These are phyloP conservation scores for Aurifilum marmelostoma DNA, from an alignment of 2,329 filamentous ascomycete genomes.

Conservation along the genomic window DNA sequence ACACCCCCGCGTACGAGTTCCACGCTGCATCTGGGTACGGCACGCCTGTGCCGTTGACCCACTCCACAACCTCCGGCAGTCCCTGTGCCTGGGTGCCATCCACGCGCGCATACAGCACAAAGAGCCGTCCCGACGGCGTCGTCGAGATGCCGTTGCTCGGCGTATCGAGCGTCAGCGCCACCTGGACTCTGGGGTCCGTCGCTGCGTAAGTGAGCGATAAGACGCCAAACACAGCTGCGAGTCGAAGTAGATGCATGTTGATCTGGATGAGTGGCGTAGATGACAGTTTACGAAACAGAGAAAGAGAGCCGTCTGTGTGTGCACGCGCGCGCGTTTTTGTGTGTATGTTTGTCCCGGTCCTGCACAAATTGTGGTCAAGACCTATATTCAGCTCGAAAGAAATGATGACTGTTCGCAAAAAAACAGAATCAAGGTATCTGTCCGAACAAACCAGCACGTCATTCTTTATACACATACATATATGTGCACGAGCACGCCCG, in stretches of 20 bases:
- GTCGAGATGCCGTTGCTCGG: constrained; percentile 25
- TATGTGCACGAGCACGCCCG: background rate
- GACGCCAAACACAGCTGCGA: background rate
- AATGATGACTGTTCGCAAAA: background rate
- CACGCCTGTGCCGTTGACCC: constrained; percentile 23
- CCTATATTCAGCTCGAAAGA: background rate
- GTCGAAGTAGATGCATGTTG: constrained; percentile 6
- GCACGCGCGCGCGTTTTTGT: too few species aligned
- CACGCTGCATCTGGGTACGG: constrained; percentile 23
- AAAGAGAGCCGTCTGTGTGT: background rate
- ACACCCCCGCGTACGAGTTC: constrained; percentile 22
- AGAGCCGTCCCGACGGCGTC: constrained; percentile 23
- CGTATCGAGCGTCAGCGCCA: constrained; percentile 22
- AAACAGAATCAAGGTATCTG: background rate
- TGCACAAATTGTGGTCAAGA: background rate
- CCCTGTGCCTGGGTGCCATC: constrained; percentile 26
- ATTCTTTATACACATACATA: background rate
- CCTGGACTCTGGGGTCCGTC: constrained; percentile 20
- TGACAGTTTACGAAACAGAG: background rate
- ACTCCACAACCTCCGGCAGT: constrained; percentile 25
- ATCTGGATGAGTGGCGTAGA: background rate
- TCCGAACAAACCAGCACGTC: background rate
- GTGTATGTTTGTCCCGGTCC: background rate
- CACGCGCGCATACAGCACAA: constrained; percentile 27
- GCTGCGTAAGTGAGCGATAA: background rate